Conservation (phyloP, 257 asterid genomes). For the Ilex asprella region DNA sequence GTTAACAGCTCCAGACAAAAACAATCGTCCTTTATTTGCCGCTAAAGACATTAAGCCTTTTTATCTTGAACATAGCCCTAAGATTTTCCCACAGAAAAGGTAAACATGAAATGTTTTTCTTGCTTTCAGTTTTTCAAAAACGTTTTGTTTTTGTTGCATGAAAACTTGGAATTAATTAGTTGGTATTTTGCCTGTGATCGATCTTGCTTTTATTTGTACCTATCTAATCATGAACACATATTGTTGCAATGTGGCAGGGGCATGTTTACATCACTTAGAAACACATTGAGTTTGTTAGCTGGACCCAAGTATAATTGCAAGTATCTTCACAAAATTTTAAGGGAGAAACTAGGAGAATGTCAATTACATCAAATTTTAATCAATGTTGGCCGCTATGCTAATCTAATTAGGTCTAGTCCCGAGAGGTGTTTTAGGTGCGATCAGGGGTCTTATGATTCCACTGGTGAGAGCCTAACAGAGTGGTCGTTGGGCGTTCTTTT, state of each 20-base stretch:
- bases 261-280: slow-evolving; percentile 10
- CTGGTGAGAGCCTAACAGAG: too few relatives aligned
- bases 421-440: too few relatives aligned
- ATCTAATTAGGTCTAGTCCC: too few relatives aligned
- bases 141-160: too few relatives aligned
- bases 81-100: slow-evolving; percentile 52
- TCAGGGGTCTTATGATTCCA: too few relatives aligned
- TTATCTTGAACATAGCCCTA: slow-evolving; percentile 33
- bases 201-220: too few relatives aligned
- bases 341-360: slow-evolving; percentile 29
- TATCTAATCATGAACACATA: too few relatives aligned
- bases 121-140: too few relatives aligned
- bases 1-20: slow-evolving; percentile 44
- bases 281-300: not conserved
- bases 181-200: too few relatives aligned
- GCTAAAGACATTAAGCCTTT: slow-evolving; percentile 51
- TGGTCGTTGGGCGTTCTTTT: too few relatives aligned
- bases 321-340: slow-evolving; percentile 29
- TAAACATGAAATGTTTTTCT: not conserved
- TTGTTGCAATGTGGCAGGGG: slow-evolving; percentile 21
- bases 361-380: slow-evolving; percentile 30
- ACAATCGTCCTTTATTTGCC: slow-evolving; percentile 39
- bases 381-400: too few relatives aligned
- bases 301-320: slow-evolving; percentile 42
- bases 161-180: too few relatives aligned